These are phyloP conservation scores for Luffa aegyptiaca DNA, from an alignment of 306 rosid species.

Conservation along the genomic window DNA sequence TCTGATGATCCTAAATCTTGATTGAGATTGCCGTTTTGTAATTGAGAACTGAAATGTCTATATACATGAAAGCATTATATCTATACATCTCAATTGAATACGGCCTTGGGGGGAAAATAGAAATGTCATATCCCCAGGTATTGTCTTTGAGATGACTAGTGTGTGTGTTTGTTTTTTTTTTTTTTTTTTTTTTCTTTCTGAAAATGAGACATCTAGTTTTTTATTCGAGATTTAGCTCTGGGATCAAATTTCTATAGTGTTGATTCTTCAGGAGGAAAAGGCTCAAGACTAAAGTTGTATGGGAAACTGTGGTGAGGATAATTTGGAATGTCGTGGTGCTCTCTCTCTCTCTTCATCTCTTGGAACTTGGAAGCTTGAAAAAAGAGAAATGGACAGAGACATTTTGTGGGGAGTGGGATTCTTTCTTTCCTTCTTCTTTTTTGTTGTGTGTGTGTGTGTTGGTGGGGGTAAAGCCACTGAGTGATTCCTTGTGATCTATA, in stretches of 20 bases:
- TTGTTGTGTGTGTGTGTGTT: neutral
- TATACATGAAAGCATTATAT: neutral
- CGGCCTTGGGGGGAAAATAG: neutral
- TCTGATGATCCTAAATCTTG: neutral
- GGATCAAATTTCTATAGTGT: neutral
- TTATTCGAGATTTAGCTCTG: neutral
- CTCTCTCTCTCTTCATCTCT: neutral
- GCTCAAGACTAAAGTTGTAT: neutral
- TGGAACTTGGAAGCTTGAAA: neutral
- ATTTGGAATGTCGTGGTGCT: neutral
- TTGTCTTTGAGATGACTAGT: neutral
- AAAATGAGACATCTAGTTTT: neutral
- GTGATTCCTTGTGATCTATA: neutral
- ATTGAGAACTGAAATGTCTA: neutral
- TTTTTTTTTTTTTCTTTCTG: too few relatives aligned
- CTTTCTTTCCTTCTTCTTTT: neutral
- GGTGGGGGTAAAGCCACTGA: neutral
- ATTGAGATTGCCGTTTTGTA: neutral
- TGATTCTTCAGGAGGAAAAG: neutral
- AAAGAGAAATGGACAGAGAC: neutral
- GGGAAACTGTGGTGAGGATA: neutral
- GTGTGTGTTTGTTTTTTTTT: too few relatives aligned
- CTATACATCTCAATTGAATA: neutral
- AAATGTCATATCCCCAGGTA: neutral
- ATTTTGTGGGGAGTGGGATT: neutral